These are phyloP conservation scores for Cyclotella baltica DNA, from an alignment of 108 stramenopile genomes.

Conservation along the genomic window DNA sequence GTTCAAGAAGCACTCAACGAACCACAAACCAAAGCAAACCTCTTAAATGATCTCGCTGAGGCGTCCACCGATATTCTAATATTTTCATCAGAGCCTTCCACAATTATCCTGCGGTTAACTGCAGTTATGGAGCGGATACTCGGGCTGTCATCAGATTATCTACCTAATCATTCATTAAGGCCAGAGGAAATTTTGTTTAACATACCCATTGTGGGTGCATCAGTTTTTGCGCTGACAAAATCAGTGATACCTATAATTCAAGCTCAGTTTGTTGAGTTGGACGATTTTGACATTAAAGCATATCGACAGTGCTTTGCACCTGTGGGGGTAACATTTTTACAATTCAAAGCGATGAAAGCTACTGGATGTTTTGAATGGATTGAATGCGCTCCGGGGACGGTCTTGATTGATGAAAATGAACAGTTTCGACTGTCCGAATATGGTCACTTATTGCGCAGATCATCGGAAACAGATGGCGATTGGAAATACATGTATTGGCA, in stretches of 20 bases:
- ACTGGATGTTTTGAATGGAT: constrained; percentile 37
- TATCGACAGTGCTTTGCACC: constrained; percentile 20
- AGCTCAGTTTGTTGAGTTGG: constrained; percentile 13
- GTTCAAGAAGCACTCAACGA: background rate
- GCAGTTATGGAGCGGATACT: constrained; percentile 12
- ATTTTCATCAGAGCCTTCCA: constrained; percentile 1
- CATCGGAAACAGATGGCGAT: background rate
- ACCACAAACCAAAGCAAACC: constrained; percentile 13
- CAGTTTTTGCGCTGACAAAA: background rate
- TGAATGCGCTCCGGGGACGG: constrained; percentile 13
- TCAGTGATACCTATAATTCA: constrained; percentile 14
- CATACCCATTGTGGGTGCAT: constrained; percentile 9
- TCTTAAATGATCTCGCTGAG: constrained; percentile 20
- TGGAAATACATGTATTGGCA: constrained; percentile 31
- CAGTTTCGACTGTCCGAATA: background rate
- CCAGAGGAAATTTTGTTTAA: constrained; percentile 21
- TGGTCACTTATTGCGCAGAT: background rate
- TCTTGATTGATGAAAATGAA: constrained; percentile 32
- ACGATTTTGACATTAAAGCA: constrained; percentile 6
- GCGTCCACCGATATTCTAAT: constrained; percentile 13
- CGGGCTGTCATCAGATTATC: constrained; percentile 25
- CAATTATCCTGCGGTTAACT: constrained; percentile 11
- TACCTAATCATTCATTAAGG: constrained; percentile 18
- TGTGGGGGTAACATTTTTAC: constrained; percentile 25
- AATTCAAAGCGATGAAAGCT: constrained; percentile 26